These are phyloP conservation scores for Luzula sylvatica DNA, from an alignment of 176 grass and related monocot genomes.

Conservation along the genomic window DNA sequence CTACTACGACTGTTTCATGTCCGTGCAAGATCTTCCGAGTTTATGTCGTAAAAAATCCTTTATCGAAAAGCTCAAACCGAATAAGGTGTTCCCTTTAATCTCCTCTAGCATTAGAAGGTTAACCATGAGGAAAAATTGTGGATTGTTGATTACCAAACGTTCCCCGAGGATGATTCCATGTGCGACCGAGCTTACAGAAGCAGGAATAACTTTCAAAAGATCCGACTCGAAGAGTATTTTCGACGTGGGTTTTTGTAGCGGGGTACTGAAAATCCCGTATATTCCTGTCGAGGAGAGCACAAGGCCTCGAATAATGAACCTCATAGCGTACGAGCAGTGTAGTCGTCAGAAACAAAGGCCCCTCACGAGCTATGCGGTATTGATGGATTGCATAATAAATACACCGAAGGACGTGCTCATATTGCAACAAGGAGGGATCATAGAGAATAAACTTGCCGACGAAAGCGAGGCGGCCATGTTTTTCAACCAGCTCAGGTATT, in stretches of 20 bases:
- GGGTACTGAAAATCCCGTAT: conserved; percentile 9
- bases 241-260: neutral
- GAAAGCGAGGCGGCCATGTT: conserved; percentile 3
- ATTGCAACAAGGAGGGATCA: conserved; percentile 8
- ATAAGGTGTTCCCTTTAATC: neutral
- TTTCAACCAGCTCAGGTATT: conserved; percentile 14
- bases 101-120: neutral
- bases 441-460: conserved; percentile 13
- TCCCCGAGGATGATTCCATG: conserved; percentile 12
- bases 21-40: neutral
- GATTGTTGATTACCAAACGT: neutral
- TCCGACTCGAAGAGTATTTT: conserved; percentile 1
- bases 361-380: conserved; percentile 8
- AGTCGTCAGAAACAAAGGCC: neutral
- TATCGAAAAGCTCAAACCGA: neutral
- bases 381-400: conserved; percentile 17
- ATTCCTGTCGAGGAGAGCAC: neutral
- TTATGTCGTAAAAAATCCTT: neutral
- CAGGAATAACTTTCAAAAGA: conserved; percentile 18
- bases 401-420: conserved; percentile 3
- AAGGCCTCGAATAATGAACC: conserved; percentile 17
- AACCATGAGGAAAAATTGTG: conserved; percentile 4
- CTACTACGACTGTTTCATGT: conserved; percentile 17
- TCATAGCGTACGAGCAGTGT: conserved; percentile 17
- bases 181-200: conserved; percentile 22